These are phyloP conservation scores for Kwoniella dejecticola DNA, from an alignment of 768 basidiomycete genomes.

Conservation along the genomic window DNA sequence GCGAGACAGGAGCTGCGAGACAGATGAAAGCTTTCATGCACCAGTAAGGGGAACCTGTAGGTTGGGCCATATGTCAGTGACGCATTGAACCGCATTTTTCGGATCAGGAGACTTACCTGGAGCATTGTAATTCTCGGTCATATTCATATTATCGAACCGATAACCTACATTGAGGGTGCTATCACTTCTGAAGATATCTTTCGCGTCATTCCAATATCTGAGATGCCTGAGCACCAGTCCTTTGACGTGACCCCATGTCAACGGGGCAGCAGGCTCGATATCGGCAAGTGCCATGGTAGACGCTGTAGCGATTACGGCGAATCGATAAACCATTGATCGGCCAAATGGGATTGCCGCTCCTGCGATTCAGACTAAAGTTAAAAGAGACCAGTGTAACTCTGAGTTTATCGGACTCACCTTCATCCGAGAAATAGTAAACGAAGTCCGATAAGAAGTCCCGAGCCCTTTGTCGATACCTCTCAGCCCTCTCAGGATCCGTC, in stretches of 20 bases:
- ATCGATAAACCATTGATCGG: constrained; percentile 73
- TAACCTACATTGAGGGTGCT: constrained; percentile 74
- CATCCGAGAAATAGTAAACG: constrained; percentile 72
- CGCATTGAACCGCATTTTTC: too few species aligned
- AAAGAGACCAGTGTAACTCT: too few species aligned
- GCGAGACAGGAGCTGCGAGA: constrained; percentile 65
- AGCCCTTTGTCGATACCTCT: constrained; percentile 68
- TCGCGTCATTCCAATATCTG: constrained; percentile 69
- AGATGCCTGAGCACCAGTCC: constrained; percentile 73
- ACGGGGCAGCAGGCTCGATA: constrained; percentile 67
- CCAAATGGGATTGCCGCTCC: constrained; percentile 76
- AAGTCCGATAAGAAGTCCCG: constrained; percentile 69
- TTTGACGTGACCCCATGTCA: constrained; percentile 71
- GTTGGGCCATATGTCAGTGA: constrained; percentile 7
- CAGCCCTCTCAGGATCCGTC: constrained; percentile 67
- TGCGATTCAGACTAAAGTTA: constrained; percentile 35
- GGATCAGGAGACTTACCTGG: constrained; percentile 52
- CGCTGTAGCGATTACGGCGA: constrained; percentile 79
- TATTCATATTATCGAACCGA: constrained; percentile 70
- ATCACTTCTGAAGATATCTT: constrained; percentile 61
- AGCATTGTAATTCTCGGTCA: constrained; percentile 72
- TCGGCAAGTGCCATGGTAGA: constrained; percentile 73
- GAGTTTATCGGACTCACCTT: constrained; percentile 59
- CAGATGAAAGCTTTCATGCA: constrained; percentile 75
- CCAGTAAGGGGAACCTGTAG: constrained; percentile 73